Percentiles rank a stretch among this genome's conserved stretches.
phyloP scores from a whole-genome alignment of 331 rosid species.

The Malus hybrid region DNA sequence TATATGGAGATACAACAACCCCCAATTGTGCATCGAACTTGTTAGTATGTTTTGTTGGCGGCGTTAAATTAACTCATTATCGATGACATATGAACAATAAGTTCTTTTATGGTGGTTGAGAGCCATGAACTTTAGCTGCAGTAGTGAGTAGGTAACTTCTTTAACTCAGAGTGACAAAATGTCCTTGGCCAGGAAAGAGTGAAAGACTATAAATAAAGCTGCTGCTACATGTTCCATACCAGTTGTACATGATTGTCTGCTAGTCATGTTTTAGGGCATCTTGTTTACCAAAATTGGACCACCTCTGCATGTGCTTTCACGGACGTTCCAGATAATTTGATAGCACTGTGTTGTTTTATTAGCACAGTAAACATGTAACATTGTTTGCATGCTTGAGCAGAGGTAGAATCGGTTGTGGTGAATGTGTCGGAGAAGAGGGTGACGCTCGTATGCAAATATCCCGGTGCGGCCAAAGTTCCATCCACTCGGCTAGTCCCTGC shows the following conservation, averaged over 20 bases:
- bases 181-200: background rate
- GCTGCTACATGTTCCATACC: background rate
- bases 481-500: conserved; percentile 22
- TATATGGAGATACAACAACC: background rate
- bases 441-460: conserved; percentile 46
- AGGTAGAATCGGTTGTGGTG: conserved; percentile 65
- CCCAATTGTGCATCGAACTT: background rate
- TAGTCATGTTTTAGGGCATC: background rate
- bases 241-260: conserved; percentile 7
- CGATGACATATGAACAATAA: too few relatives aligned
- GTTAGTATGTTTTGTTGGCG: too few relatives aligned
- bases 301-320: conserved; percentile 4
- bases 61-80: too few relatives aligned
- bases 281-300: background rate
- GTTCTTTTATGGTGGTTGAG: background rate
- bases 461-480: conserved; percentile 23
- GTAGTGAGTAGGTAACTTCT: background rate
- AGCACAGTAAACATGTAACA: background rate
- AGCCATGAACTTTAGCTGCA: conserved; percentile 2
- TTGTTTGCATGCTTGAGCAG: conserved; percentile 18
- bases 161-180: background rate
- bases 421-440: conserved; percentile 66
- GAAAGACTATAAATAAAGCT: background rate
- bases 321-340: background rate
- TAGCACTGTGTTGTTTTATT: too few relatives aligned